phyloP scores from a whole-genome alignment of 140 eudicot genomes.

The Stevia rebaudiana region DNA sequence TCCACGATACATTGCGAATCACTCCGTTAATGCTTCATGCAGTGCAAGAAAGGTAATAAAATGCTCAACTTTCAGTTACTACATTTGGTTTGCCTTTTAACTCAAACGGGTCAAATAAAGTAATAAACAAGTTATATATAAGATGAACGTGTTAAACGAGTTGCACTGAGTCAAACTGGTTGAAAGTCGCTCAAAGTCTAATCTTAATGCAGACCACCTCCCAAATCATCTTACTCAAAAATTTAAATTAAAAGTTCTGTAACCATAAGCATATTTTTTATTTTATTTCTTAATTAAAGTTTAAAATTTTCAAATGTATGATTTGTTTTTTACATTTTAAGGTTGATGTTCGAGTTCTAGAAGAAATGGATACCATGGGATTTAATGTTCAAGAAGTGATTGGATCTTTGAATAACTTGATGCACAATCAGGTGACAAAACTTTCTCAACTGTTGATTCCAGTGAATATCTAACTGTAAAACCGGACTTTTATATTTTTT shows the following conservation, averaged over 20 bases:
- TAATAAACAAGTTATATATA: background rate
- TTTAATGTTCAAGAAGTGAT: slow-evolving; percentile 44
- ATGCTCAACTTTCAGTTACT: background rate
- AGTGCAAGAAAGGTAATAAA: slow-evolving; percentile 40
- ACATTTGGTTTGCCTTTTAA: background rate
- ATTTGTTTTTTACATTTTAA: slow-evolving; percentile 14
- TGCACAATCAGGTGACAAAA: slow-evolving; percentile 54
- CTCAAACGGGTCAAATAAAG: background rate
- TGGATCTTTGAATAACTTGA: slow-evolving; percentile 40
- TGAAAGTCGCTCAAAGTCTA: background rate
- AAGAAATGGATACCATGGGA: slow-evolving; percentile 48
- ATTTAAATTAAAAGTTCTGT: background rate
- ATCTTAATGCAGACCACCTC: background rate
- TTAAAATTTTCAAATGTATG: background rate
- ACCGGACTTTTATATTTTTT: background rate
- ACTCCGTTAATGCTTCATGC: slow-evolving; percentile 29
- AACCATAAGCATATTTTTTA: background rate
- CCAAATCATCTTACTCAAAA: background rate
- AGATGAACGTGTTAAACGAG: background rate
- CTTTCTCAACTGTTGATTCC: slow-evolving; percentile 19
- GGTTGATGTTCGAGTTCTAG: slow-evolving; percentile 44
- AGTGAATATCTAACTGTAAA: background rate
- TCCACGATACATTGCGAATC: slow-evolving; percentile 45
- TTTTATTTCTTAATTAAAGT: background rate
- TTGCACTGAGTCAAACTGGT: background rate